A percentile compares a stretch with the other conserved stretches of the same genome.
Conservation (phyloP, 2,329 filamentous ascomycete genomes). For the Xylaria sp. region DNA sequence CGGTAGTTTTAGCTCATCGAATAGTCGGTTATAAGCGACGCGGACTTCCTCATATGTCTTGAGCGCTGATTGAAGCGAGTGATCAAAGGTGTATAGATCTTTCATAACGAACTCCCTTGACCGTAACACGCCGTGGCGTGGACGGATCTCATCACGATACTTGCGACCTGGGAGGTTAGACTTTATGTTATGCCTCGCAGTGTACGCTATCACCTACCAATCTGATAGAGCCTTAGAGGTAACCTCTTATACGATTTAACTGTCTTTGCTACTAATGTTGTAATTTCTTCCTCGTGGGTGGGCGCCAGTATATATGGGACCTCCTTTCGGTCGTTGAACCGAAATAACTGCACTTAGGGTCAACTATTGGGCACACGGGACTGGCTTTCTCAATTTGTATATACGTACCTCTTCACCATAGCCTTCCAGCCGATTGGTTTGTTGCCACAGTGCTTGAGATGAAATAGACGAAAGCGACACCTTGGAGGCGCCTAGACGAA, state of each 20-base stretch:
- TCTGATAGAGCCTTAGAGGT: slow-evolving; percentile 89
- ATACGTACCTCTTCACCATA: slow-evolving; percentile 73
- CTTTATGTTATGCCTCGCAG: too few relatives aligned
- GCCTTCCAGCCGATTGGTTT: slow-evolving; percentile 80
- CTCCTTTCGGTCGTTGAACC: slow-evolving; percentile 81
- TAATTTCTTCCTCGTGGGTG: slow-evolving; percentile 98
- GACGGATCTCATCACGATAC: slow-evolving; percentile 91
- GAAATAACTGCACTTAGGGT: slow-evolving; percentile 72
- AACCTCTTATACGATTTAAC: slow-evolving; percentile 86
- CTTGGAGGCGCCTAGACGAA: slow-evolving; percentile 47
- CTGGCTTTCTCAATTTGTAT: not conserved
- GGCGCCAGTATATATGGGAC: slow-evolving; percentile 81
- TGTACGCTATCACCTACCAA: slow-evolving; percentile 66
- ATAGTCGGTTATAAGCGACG: slow-evolving; percentile 77
- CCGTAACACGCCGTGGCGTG: slow-evolving; percentile 86
- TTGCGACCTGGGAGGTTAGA: slow-evolving; percentile 72
- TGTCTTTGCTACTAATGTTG: slow-evolving; percentile 75
- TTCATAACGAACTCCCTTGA: slow-evolving; percentile 97
- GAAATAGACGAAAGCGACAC: slow-evolving; percentile 87
- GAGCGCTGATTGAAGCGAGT: slow-evolving; percentile 72
- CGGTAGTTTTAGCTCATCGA: slow-evolving; percentile 83
- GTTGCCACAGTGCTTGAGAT: slow-evolving; percentile 83
- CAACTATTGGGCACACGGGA: not conserved
- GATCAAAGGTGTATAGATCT: slow-evolving; percentile 95
- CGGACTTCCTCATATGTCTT: slow-evolving; percentile 82